Evolutionary conservation across 2,329 filamentous ascomycete genomes (phyloP).

Genomic region (Colletotrichum higginsianum): DNA sequence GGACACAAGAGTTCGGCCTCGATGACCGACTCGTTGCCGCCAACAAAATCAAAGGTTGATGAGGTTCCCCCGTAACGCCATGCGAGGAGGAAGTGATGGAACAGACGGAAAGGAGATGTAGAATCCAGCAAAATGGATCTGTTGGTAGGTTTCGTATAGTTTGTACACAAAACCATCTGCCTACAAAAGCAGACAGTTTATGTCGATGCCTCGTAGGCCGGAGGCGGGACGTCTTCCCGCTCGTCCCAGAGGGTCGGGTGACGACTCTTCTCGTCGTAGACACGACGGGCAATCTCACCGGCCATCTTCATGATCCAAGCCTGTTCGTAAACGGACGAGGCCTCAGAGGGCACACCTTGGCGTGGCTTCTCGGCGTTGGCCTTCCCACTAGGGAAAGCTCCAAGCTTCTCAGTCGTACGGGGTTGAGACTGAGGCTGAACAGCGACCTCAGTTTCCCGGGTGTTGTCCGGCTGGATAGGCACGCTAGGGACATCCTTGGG

Average conservation of each 20-base stretch:
- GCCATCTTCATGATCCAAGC: constrained; percentile 96
- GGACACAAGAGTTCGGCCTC: neutral
- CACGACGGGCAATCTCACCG: constrained; percentile 87
- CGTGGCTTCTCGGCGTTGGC: constrained; percentile 51
- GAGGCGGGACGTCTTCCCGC: constrained; percentile 71
- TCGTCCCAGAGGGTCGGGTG: constrained; percentile 68
- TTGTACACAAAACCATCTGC: constrained; percentile 36
- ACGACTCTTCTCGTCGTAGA: constrained; percentile 86
- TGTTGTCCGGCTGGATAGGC: constrained; percentile 37
- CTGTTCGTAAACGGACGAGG: constrained; percentile 76
- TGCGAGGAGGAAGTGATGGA: constrained; percentile 39
- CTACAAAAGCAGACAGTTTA: constrained; percentile 50
- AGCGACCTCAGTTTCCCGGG: constrained; percentile 39
- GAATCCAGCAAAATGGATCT: constrained; percentile 21
- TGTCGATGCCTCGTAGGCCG: constrained; percentile 71
- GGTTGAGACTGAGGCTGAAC: constrained; percentile 34
- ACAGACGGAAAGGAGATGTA: constrained; percentile 38
- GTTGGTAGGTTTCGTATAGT: constrained; percentile 31
- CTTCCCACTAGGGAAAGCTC: constrained; percentile 48
- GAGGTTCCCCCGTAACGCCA: constrained; percentile 33
- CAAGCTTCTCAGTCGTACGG: constrained; percentile 45
- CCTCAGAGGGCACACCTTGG: constrained; percentile 57
- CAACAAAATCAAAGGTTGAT: neutral
- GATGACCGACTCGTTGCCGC: constrained; percentile 7
- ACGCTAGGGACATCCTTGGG: constrained; percentile 36